Base-by-base conservation (phyloP, 352 stramenopile species). In the Phytophthora chlamydospora region DNA sequence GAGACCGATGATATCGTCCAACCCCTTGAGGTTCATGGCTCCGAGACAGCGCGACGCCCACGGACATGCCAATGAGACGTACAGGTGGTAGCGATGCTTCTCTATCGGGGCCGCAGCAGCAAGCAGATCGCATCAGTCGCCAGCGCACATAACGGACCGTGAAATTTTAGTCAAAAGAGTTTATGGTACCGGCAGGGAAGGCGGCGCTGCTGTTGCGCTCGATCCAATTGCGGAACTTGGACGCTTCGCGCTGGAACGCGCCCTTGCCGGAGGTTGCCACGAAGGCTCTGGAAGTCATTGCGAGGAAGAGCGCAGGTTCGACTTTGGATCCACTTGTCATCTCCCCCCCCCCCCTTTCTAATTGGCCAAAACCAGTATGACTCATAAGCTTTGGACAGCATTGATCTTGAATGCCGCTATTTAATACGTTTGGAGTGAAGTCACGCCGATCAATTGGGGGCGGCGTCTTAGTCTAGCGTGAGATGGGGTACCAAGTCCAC, bases 51-150 rank as follows among this genome's bases (percentile, higher is more conserved):
- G 75, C 0, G 60, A 73, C 7, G 75, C 75, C 68, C 71, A 79
- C 17, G 95, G 95, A 80, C 94, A 98, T 8, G 93, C 94, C 40
- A 93, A 80, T 45, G 88, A 91, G n/a, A 97, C 78, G 73, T 97
- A 97, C 21, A 98, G 66, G 73, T 98, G 91, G 62, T 99, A 82
- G 14, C 71, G 65, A n/a, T 70, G 24, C 39, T 72, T 75, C 29
- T 77, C 64, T 76, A 34, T 24, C 21, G 21, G 21, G 21, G 1
- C 21, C 21, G 21, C 21, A 14, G 40, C 17, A 32, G 21, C 31
- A 49, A 5, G 16, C 0, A 34, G 13, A 21, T 51, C n/a, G n/a
- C 46, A 45, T 58, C 41, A 55, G 24, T 34, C 10, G n/a, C 43
- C 31, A 33, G 33, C 33, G 40, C 29, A 53, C 27, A 51, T 66